Conservation (phyloP, 306 rosid species). For the Heteromeles arbutifolia region DNA sequence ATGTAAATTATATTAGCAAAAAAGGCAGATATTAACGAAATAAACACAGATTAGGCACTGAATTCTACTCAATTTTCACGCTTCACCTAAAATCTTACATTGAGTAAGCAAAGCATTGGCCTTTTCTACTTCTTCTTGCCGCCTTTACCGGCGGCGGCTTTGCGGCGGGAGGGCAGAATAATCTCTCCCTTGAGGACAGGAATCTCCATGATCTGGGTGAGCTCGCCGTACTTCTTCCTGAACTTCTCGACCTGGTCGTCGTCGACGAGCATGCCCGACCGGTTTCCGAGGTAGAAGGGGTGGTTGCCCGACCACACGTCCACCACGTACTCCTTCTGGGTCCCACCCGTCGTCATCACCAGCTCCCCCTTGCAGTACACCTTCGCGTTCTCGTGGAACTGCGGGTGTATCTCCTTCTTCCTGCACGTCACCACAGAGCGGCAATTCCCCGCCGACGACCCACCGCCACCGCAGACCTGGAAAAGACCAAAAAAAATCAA, state of each 20-base stretch:
- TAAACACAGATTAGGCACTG: slow-evolving; percentile 5
- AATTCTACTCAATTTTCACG: neutral
- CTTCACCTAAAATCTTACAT: neutral
- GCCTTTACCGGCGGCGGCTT: slow-evolving; percentile 42
- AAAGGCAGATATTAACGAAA: slow-evolving; percentile 1
- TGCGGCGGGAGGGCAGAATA: slow-evolving; percentile 58
- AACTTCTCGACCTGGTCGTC: slow-evolving; percentile 94
- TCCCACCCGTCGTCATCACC: slow-evolving; percentile 89
- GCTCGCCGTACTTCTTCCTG: slow-evolving; percentile 75
- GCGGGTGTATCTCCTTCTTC: slow-evolving; percentile 86
- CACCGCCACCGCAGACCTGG: slow-evolving; percentile 17
- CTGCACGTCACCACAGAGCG: slow-evolving; percentile 50
- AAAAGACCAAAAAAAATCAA: neutral
- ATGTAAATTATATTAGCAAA: neutral
- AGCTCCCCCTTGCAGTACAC: slow-evolving; percentile 78
- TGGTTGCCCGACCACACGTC: slow-evolving; percentile 99
- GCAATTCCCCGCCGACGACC: slow-evolving; percentile 4
- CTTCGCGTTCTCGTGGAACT: slow-evolving; percentile 67
- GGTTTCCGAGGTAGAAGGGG: slow-evolving; percentile 83
- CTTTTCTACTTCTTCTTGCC: slow-evolving; percentile 65
- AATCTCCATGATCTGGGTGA: slow-evolving; percentile 57
- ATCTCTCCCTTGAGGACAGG: slow-evolving; percentile 87
- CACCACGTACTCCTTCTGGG: slow-evolving; percentile 82
- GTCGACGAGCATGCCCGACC: slow-evolving; percentile 42
- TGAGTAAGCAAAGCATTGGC: neutral